Conservation (phyloP, 345 rosid species). For the Eucalyptus curtisii region DNA sequence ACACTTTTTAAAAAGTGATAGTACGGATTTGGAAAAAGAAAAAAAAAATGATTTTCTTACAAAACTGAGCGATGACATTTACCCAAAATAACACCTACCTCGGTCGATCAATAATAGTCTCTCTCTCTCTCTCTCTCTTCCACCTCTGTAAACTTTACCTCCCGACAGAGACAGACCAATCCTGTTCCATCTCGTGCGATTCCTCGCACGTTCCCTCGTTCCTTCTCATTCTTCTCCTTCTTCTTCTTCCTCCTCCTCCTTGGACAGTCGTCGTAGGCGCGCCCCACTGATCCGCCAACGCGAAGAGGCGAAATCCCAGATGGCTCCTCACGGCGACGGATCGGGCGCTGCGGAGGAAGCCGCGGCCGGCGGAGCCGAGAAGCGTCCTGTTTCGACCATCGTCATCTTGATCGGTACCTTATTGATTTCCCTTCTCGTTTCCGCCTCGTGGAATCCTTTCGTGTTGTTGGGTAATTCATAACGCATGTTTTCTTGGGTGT, state of each 20-base stretch:
- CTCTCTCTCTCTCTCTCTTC: not conserved
- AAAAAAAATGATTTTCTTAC: not conserved
- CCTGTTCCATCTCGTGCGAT: not conserved
- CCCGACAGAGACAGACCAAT: not conserved
- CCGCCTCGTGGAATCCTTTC: not conserved
- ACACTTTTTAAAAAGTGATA: not conserved
- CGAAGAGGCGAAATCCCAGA: not conserved
- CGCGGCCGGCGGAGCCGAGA: conserved; percentile 14
- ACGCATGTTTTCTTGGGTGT: not conserved
- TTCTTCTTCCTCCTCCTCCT: not conserved
- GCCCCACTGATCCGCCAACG: not conserved
- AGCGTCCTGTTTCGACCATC: conserved; percentile 41
- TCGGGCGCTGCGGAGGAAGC: conserved; percentile 21
- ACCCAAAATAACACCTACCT: not conserved
- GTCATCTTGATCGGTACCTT: conserved; percentile 62
- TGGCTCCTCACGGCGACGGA: conserved; percentile 55
- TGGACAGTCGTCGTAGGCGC: not conserved
- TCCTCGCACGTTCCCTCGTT: conserved; percentile 2
- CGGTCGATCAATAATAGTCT: not conserved
- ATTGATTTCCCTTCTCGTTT: not conserved
- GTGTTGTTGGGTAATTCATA: not conserved
- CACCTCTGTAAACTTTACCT: not conserved
- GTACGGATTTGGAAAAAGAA: not conserved
- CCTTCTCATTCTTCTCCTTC: conserved; percentile 17
- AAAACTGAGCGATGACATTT: not conserved